Evolutionary conservation across 2,329 filamentous ascomycete genomes (phyloP), one percentile per base, ranked within the genome.

Genomic region (Colletotrichum sp.): DNA sequence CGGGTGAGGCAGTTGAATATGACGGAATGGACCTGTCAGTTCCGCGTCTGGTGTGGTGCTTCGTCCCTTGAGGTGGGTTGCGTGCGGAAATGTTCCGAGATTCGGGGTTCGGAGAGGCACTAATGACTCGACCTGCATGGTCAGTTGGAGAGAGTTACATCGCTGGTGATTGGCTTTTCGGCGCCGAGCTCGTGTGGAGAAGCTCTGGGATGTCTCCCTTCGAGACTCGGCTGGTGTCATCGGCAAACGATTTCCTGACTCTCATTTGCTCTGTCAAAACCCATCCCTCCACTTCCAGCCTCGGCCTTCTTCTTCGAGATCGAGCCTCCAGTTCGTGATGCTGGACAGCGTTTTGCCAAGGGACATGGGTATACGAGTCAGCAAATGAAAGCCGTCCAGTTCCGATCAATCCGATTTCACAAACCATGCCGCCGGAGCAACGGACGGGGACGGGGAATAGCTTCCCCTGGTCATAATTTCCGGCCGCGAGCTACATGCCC

Each of bases 171-270:
- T 73, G 64, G 73, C 21, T 28, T 8, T 8, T 26, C 8, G 21
- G 21, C 48, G 52, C 60, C 70, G 58, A 76, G 58, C 58, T 68
- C 55, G 3, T 65, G 65, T 67, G 73, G 70, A 73, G 70, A 21
- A 68, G 38, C 12, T 15, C 58, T 48, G 65, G 48, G 43, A 28
- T 73, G 21, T 62, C 21, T 58, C 16, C 32, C 24, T 32, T 26
- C 21, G 73, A 68, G 43, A 26, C 48, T 76, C 73, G 73, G 70
- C 73, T 73, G 73, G 32, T 62, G 36, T 69, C 48, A 30, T 76
- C 73, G 73, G 70, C 73, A 73, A 69, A 60, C 26, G 36, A 38
- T 73, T 58, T 68, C 48, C 73, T 76, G 68, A 75, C 72, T 74
- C 71, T 74, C 34, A 61, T 66, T 66, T 61, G 71, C 67, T 60